Evolutionary conservation across 768 basidiomycete genomes (phyloP).

Genomic region (Lyophyllum decastes): DNA sequence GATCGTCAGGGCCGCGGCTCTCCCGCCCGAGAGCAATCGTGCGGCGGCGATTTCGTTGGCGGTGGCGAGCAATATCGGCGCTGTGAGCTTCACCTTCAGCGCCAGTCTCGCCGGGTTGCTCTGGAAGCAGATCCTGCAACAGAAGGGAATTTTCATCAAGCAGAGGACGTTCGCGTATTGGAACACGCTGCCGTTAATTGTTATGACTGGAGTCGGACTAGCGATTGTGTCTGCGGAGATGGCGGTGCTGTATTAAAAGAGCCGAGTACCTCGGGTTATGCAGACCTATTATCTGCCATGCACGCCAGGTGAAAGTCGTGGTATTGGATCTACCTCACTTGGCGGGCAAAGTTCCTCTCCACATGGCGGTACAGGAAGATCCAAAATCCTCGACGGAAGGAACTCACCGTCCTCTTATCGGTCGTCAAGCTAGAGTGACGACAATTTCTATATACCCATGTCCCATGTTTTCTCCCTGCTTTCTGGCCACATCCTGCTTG

Average conservation of each 20-base stretch:
- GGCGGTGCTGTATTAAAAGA: slow-evolving; percentile 44
- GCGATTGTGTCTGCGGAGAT: slow-evolving; percentile 79
- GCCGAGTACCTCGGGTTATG: neutral
- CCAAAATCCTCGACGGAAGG: neutral
- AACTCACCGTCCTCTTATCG: neutral
- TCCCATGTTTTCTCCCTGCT: neutral
- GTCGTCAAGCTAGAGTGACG: neutral
- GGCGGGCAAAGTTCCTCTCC: too few species aligned
- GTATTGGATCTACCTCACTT: too few species aligned
- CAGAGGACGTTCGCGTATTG: slow-evolving; percentile 69
- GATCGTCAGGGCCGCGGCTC: slow-evolving; percentile 56
- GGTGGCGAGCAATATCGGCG: slow-evolving; percentile 87
- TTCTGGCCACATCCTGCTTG: neutral
- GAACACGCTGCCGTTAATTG: slow-evolving; percentile 66
- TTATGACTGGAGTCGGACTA: slow-evolving; percentile 67
- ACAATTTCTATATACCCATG: neutral
- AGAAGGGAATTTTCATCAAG: slow-evolving; percentile 68
- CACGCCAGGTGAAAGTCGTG: too few species aligned
- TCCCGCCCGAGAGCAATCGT: slow-evolving; percentile 37
- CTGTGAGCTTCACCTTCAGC: slow-evolving; percentile 86
- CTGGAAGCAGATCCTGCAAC: slow-evolving; percentile 73
- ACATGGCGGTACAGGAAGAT: neutral
- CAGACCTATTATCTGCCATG: neutral
- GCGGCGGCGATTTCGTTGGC: slow-evolving; percentile 77
- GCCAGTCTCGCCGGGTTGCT: slow-evolving; percentile 88